Conservation (phyloP, 2,329 filamentous ascomycete species). For the Pseudopyrenochaeta lycopersici region DNA sequence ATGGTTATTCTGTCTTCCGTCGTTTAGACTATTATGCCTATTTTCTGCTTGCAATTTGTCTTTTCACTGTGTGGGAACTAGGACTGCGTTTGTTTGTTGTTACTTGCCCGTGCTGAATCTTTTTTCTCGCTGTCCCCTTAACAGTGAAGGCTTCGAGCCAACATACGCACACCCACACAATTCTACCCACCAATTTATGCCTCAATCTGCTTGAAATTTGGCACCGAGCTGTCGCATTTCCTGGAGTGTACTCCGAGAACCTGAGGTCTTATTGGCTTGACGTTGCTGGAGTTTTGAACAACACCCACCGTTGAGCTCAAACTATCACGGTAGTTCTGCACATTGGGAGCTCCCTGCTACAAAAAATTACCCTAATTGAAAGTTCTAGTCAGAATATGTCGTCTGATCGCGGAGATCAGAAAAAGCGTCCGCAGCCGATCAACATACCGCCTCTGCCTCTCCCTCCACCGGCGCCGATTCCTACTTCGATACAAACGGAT, state of each 20-base stretch:
- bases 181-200: too few species aligned
- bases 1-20: not conserved
- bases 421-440: slow-evolving; percentile 39
- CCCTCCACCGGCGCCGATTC: slow-evolving; percentile 15
- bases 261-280: not conserved
- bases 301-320: not conserved
- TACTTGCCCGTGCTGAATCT: slow-evolving; percentile 19
- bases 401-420: slow-evolving; percentile 17
- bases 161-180: not conserved
- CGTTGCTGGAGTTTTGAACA: not conserved
- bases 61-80: slow-evolving; percentile 11
- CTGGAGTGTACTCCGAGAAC: not conserved
- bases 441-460: slow-evolving; percentile 21
- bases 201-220: too few species aligned
- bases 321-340: not conserved
- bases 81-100: slow-evolving; percentile 25
- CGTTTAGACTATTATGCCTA: not conserved
- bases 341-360: not conserved
- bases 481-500: slow-evolving; percentile 15
- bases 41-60: not conserved
- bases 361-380: not conserved
- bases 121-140: slow-evolving; percentile 1
- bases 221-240: not conserved
- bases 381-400: slow-evolving; percentile 21
- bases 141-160: slow-evolving; percentile 3